Evolutionary conservation across 129 eudicot species (phyloP).

Genomic region (Rutidosis leptorrhynchoides): DNA sequence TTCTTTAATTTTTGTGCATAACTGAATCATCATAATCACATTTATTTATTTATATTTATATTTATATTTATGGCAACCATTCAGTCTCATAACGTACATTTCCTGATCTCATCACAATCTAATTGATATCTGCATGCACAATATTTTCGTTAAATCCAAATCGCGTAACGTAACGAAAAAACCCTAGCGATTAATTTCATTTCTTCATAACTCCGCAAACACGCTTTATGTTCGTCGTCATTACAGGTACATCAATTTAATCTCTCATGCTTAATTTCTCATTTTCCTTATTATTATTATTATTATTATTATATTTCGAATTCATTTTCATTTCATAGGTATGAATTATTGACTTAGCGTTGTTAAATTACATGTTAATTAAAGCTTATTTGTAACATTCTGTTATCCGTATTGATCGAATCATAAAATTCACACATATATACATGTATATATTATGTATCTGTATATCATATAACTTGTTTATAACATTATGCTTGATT

Average conservation of each 20-base stretch:
- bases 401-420: background rate
- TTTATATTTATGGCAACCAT: constrained; percentile 18
- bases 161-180: constrained; percentile 19
- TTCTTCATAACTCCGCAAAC: constrained; percentile 20
- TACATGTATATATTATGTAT: constrained; percentile 8
- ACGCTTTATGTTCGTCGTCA: constrained; percentile 30
- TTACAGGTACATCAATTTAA: constrained; percentile 22
- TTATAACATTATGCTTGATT: constrained; percentile 1
- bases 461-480: background rate
- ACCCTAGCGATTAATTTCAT: constrained; percentile 25
- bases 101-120: constrained; percentile 24
- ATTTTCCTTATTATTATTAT: background rate
- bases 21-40: constrained; percentile 9
- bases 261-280: background rate
- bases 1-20: constrained; percentile 1
- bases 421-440: background rate
- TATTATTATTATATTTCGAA: background rate
- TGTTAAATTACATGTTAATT: background rate
- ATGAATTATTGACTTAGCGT: background rate
- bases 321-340: background rate
- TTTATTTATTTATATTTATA: too few relatives aligned
- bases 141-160: constrained; percentile 19
- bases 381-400: background rate
- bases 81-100: constrained; percentile 8
- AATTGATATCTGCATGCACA: constrained; percentile 28